These are phyloP conservation scores for Cystobasidium ongulense DNA, from an alignment of 768 basidiomycete genomes.

Conservation along the genomic window DNA sequence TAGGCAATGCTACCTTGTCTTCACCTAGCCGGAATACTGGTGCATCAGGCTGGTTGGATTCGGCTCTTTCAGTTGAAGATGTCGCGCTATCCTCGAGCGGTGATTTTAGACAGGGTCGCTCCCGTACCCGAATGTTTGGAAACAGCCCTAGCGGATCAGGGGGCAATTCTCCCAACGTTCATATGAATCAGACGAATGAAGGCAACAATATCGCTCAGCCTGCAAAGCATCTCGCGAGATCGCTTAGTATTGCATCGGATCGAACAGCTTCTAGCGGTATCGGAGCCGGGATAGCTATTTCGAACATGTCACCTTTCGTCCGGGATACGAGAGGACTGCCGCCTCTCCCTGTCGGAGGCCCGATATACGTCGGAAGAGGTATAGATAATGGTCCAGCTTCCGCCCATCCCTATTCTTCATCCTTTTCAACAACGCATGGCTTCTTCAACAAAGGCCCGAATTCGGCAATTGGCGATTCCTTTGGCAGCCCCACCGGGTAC, in stretches of 20 bases:
- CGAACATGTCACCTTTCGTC: conserved; percentile 26
- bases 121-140: neutral
- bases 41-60: neutral
- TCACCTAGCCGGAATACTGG: neutral
- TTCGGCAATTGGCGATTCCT: neutral
- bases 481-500: neutral
- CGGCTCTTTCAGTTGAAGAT: neutral
- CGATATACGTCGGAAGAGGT: neutral
- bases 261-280: neutral
- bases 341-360: neutral
- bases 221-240: neutral
- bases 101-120: neutral
- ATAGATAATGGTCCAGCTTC: neutral
- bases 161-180: neutral
- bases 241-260: conserved; percentile 16
- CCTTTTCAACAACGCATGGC: neutral
- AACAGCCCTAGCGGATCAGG: neutral
- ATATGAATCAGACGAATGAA: neutral
- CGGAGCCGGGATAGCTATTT: neutral
- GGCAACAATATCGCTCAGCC: neutral
- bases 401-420: conserved; percentile 3
- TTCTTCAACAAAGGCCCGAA: neutral
- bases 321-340: conserved; percentile 10
- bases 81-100: neutral
- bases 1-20: neutral